Base-by-base conservation (phyloP, 169 alveolate genomes). In the Plasmodium knowlesi region DNA sequence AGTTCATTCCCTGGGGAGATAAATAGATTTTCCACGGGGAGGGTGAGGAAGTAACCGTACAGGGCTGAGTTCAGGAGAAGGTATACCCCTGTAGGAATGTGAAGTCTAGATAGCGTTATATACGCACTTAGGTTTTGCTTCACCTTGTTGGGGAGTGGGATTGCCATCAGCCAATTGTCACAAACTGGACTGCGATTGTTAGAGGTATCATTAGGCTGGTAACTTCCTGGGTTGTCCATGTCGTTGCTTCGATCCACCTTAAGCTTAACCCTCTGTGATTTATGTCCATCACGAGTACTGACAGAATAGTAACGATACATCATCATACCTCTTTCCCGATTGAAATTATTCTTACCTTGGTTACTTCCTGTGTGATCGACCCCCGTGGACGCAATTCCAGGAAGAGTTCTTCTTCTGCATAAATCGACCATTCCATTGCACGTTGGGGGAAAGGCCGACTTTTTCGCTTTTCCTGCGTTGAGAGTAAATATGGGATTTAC, bases 31-130 rank as follows among this genome's bases (percentile, higher is more conserved):
- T 57, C 72, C 14, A 88, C 73, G 12, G 81, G 73, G 10, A 78
- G 71, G 2, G 94, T 88, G 37, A 88, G 46, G 50, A 88, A 61
- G 50, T 88, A 88, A 2, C 94, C 94, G 25, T 80, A 88, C 3
- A 88, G 5, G 16, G 94, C 70, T 53, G 94, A 78, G 43, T 88
- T 78, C 30, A 88, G 50, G 16, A 80, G 22, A 12, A 88, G 73
- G 34, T 79, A 32, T 4, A 67, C 6, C 0, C 90, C 90, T 10
- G 88, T 61, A 1, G 94, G 94, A 2, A 88, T 88, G 5, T 88
- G 82, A 34, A 88, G 9, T 30, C 94, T 53, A 9, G 83, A 34
- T 43, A 88, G 22, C 1, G 70, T 14, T 25, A 73, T 12, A 39
- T 88, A 88, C n/a, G 39, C 54, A 2, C 34, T 57, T 25, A 88